These are phyloP conservation scores for Alternaria triticimaculans DNA, from an alignment of 2,329 filamentous ascomycete species.

Conservation along the genomic window DNA sequence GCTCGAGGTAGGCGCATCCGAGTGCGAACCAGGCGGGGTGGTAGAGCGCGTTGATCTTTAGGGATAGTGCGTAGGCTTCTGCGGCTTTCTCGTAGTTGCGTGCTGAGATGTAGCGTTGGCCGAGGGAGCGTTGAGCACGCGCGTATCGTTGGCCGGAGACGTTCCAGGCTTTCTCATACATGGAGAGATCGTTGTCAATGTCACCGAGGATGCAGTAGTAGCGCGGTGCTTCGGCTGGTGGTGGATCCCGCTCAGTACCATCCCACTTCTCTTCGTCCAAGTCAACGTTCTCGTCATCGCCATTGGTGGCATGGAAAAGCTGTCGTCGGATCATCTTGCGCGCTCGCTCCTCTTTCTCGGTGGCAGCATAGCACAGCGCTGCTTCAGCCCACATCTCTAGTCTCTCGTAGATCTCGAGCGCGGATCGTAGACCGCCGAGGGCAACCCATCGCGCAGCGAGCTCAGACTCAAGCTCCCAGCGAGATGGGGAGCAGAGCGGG, in stretches of 20 bases:
- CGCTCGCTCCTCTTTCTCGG: constrained; percentile 83
- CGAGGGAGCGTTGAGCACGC: constrained; percentile 85
- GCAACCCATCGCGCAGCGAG: constrained; percentile 91
- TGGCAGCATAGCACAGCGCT: constrained; percentile 83
- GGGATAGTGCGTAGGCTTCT: constrained; percentile 78
- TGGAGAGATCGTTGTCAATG: constrained; percentile 73
- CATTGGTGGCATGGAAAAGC: constrained; percentile 71
- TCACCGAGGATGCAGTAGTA: constrained; percentile 95
- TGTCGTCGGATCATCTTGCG: constrained; percentile 77
- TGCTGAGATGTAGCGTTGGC: constrained; percentile 73
- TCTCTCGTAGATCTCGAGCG: constrained; percentile 94
- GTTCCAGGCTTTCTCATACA: constrained; percentile 89
- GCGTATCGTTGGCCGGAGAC: constrained; percentile 82
- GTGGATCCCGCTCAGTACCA: constrained; percentile 72
- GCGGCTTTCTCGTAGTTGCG: constrained; percentile 73
- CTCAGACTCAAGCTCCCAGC: constrained; percentile 95
- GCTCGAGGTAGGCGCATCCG: constrained; percentile 83
- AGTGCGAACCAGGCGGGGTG: constrained; percentile 87
- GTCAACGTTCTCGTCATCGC: constrained; percentile 46
- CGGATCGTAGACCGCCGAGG: constrained; percentile 85
- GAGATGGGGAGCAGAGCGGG: constrained; percentile 79
- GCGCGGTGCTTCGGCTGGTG: constrained; percentile 82
- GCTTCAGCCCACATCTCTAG: constrained; percentile 94
- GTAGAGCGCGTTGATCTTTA: constrained; percentile 80
- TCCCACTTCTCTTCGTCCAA: constrained; percentile 62